phyloP scores from a whole-genome alignment of 2,329 filamentous ascomycete species.

The Seiridium cupressi region DNA sequence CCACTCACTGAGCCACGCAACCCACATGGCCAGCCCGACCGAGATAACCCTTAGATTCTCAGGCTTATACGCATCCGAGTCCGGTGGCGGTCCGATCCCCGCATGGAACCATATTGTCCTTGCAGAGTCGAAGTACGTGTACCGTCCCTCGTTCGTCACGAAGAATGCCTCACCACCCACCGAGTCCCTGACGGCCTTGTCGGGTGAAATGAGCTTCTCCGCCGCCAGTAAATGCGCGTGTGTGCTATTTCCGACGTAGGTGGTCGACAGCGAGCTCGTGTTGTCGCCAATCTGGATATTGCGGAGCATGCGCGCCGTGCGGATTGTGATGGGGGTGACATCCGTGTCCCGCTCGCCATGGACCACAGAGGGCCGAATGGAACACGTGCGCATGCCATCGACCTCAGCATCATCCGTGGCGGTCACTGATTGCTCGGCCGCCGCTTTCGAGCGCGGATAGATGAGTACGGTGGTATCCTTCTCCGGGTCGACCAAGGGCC shows the following conservation, averaged over 20 bases:
- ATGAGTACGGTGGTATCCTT: neutral
- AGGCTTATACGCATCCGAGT: neutral
- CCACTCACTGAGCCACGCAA: neutral
- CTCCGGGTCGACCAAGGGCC: neutral
- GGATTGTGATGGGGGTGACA: neutral
- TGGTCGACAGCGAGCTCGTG: neutral
- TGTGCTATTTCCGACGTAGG: constrained; percentile 1
- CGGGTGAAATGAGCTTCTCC: neutral
- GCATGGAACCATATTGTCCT: neutral
- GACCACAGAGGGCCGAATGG: neutral
- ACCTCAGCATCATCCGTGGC: neutral
- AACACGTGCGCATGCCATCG: neutral
- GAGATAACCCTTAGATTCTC: neutral
- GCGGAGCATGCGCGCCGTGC: neutral
- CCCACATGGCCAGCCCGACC: neutral
- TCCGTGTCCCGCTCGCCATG: constrained; percentile 6
- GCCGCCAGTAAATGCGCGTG: constrained; percentile 6
- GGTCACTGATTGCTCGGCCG: neutral
- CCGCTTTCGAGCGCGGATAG: neutral
- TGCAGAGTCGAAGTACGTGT: neutral
- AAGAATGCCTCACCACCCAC: constrained; percentile 2
- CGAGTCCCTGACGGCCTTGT: neutral
- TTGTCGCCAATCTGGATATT: neutral
- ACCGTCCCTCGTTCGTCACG: neutral
- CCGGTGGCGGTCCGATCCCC: neutral